Base-by-base conservation (phyloP, 2,329 filamentous ascomycete species). In the Sporothrix sp. region DNA sequence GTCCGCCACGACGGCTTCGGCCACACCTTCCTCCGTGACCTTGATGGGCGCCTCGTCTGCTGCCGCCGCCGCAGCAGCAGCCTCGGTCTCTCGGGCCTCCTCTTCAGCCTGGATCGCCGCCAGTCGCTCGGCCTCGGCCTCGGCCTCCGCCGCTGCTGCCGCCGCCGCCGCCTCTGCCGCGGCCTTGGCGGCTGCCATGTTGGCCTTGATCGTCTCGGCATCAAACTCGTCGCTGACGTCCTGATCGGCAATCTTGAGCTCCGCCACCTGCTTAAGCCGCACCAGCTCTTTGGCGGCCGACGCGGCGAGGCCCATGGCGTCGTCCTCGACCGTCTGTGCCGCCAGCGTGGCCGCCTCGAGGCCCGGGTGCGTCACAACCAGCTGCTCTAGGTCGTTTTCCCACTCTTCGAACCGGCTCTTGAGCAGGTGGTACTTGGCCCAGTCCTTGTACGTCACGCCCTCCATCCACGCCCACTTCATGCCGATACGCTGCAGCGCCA, bases 391-490 rank as follows among this genome's bases (percentile, higher is more conserved):
- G 58, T 94, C 87, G 32, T 79, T 74, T 50, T 87, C 84, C 89
- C 91, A 96, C 60, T 87, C 81, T 43, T 84, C 82, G 48, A 96
- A 86, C 11, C 85, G 84, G 49, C 78, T 79, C 70, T 87, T 94
- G 52, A 98, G 73, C 53, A 86, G 81, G 65, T 97, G 89, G 63
- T 95, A 98, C 65, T 91, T 93, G 53, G 84, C 81, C 93, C 93
- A 98, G 65, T 98, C 89, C 65, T 94, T 90, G 73, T 98, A 96
- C 1, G 91, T 95, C 54, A 98, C 79, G 28, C 88, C 88, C 52
- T 97, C 89, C 70, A 89, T 93, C 84, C 87, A 95, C 11, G 91
- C 89, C 90, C 93, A 98, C 62, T 79, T 80, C 81, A 94, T 91
- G 51, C 90, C 90, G 49, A 96, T 88, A 64, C 94, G 87, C 63